Evolutionary conservation across 2,329 filamentous ascomycete genomes (phyloP).

Genomic region (Pyricularia pennisetigena): DNA sequence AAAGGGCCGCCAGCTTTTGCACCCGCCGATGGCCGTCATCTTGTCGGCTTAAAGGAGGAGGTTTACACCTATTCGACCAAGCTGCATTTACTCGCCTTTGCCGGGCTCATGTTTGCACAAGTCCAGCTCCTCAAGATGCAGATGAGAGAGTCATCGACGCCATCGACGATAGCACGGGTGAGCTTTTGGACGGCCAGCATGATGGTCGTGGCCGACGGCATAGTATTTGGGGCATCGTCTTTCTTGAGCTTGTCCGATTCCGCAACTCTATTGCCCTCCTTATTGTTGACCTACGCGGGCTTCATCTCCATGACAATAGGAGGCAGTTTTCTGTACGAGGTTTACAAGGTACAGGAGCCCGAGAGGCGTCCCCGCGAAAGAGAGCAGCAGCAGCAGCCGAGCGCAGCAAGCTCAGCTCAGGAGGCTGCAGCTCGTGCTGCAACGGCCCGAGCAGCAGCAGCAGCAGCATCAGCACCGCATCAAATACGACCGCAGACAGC

Average conservation of each 20-base stretch:
- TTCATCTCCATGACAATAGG: constrained; percentile 49
- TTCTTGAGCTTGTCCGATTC: constrained; percentile 46
- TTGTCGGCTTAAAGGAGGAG: constrained; percentile 52
- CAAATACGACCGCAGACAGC: constrained; percentile 19
- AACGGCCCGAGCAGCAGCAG: constrained; percentile 7
- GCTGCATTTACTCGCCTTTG: constrained; percentile 47
- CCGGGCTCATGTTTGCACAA: constrained; percentile 48
- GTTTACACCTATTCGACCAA: constrained; percentile 46
- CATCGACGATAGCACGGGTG: constrained; percentile 56
- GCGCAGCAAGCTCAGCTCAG: constrained; percentile 8
- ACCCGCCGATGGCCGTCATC: constrained; percentile 37
- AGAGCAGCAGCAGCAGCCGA: constrained; percentile 18
- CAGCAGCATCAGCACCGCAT: constrained; percentile 12
- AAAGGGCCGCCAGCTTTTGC: constrained; percentile 50
- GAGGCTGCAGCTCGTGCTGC: constrained; percentile 10
- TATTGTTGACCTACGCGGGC: constrained; percentile 40
- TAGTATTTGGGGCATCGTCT: constrained; percentile 46
- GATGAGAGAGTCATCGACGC: constrained; percentile 57
- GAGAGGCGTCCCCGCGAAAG: constrained; percentile 35
- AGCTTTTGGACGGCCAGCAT: constrained; percentile 53
- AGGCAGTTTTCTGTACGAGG: constrained; percentile 47
- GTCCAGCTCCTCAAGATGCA: constrained; percentile 52
- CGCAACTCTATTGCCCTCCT: constrained; percentile 45
- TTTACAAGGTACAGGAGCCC: constrained; percentile 52
- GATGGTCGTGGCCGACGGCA: constrained; percentile 52